Conservation (phyloP, 176 grass and related monocot genomes). For the Coix lacrymajobi region DNA sequence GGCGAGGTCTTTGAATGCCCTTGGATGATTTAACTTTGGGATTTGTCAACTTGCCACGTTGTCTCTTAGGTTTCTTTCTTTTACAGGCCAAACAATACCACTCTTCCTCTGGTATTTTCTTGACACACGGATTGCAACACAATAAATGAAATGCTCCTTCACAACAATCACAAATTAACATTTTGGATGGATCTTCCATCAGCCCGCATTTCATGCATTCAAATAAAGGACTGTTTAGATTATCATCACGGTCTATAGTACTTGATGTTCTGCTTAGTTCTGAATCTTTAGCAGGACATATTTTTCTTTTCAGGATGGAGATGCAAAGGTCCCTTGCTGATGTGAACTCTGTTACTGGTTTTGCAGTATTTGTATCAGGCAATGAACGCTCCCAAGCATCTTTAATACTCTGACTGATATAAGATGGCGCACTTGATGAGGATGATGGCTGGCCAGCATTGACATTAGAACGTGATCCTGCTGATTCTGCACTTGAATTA, state of each 20-base stretch:
- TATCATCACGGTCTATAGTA: not conserved
- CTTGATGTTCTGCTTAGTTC: constrained; percentile 17
- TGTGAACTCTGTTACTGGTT: constrained; percentile 28
- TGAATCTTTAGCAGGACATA: constrained; percentile 21
- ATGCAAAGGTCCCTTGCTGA: constrained; percentile 59
- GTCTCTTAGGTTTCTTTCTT: constrained; percentile 48
- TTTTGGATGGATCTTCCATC: constrained; percentile 47
- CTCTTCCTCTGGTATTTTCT: constrained; percentile 44
- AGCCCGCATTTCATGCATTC: constrained; percentile 50
- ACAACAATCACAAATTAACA: constrained; percentile 82
- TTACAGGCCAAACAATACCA: constrained; percentile 63
- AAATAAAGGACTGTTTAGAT: constrained; percentile 30
- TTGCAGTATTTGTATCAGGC: constrained; percentile 20
- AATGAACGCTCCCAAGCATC: constrained; percentile 39
- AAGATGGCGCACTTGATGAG: constrained; percentile 17
- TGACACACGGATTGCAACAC: constrained; percentile 47
- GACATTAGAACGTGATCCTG: not conserved
- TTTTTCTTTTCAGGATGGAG: constrained; percentile 41
- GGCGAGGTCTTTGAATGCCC: constrained; percentile 8
- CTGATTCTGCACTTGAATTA: not conserved
- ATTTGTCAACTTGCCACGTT: constrained; percentile 2
- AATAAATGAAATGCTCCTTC: constrained; percentile 73
- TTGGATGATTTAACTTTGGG: constrained; percentile 5
- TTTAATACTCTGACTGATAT: constrained; percentile 15
- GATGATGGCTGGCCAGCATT: constrained; percentile 28